Base-by-base conservation (phyloP, 2,329 filamentous ascomycete genomes). In the Trichophyton equinum region DNA sequence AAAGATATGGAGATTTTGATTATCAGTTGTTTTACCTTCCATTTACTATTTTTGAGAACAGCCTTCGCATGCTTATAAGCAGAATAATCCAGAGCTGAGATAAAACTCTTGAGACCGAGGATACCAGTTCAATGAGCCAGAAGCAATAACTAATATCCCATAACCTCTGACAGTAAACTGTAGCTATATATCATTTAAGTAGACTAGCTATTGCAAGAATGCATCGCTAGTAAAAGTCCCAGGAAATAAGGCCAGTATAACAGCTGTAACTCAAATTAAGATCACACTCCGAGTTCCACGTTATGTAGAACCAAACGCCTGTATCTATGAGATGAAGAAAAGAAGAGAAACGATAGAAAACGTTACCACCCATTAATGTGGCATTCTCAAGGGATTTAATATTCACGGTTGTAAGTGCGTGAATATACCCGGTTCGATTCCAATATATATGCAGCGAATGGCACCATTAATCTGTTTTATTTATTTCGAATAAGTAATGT, bases 401-500 rank as follows among this genome's bases (percentile, higher is more conserved):
- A 47, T 7, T 13, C 46, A 25, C 5, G 4, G 8, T 15, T 7
- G 25, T 33, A 27, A 15, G 11, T 13, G 47, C 4, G 4, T 30
- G 27, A n/a, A 27, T 20, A 22, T 15, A 0, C 27, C 22, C 47
- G 3, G 5, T 27, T 13, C 2, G 27, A 6, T 33, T 27, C 9
- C 2, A 8, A 33, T 55, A 36, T 20, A 55, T 36, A 55, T 38
- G n/a, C 5, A 36, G 7, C 7, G 8, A 30, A 36, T 9, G 4
- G 7, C 13, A n/a, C 15, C 3, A 36, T 33, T 8, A 36, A 13
- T 13, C 46, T 2, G 18, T 1, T 8, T 72, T 69, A 84, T 75
- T 81, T 84, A 71, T 97, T 97, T 74, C 96, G 87, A 81, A 89
- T 87, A 20, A 96, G 69, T 69, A 97, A 85, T 66, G 86, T 97